Base-by-base conservation (phyloP, 768 basidiomycete genomes). In the Mycena floridula region DNA sequence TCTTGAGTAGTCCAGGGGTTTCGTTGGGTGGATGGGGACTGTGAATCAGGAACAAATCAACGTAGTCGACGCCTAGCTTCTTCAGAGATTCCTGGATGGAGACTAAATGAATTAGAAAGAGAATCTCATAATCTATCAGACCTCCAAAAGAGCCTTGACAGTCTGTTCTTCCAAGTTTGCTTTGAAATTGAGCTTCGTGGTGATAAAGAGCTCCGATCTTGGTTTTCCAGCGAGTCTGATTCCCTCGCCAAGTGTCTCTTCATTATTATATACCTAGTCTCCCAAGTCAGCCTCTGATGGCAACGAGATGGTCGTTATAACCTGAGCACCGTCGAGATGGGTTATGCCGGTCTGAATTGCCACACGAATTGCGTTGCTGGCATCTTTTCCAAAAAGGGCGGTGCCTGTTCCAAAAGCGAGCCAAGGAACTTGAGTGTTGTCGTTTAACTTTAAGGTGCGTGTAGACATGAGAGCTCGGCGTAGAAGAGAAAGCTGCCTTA, bases 361-460 rank as follows among this genome's bases (percentile, higher is more conserved):
- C 18, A 57, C 47, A 27, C 53, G 59, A 37, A 78, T 64, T 3
- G 62, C 53, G 0, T 47, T 12, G 20, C 64, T 49, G 9, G 70
- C 74, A 49, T 82, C 74, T 48, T 66, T 66, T 11, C 46, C 42
- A 44, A 52, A 76, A 13, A 76, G 61, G 1, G 77, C 77, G 2
- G 78, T 77, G 0, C 82, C 82, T 15, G 77, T 81, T 15, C 82
- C 82, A 48, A 77, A 82, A 1, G 68, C 82, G 22, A 82, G 60
- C 73, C 72, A 75, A 13, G 83, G 82, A 27, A 74, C 62, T 4
- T 51, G 52, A 16, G 58, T 63, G 16, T 78, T 78, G 52, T 82
- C 77, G 55, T 82, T 81, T 53, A 85, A 71, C 41, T 62, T 53
- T 40, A 77, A 56, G 3, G 57, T 59, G 20, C 54, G 55, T 30